Evolutionary conservation across 169 alveolate genomes (phyloP).

Genomic region (Eimeria maxima): DNA sequence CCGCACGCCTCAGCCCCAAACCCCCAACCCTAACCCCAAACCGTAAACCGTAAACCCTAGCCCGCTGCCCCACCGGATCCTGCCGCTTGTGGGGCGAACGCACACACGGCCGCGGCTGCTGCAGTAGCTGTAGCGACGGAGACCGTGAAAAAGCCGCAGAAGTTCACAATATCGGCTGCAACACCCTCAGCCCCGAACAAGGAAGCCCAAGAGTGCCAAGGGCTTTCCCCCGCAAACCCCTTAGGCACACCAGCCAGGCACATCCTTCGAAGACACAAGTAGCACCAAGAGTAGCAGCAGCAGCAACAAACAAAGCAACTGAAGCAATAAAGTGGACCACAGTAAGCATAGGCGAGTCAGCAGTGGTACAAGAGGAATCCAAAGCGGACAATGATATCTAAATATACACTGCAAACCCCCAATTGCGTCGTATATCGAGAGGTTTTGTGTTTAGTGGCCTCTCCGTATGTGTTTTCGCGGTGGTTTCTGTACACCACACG

Average conservation of each 20-base stretch:
- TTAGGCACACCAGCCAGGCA: slow-evolving; percentile 59
- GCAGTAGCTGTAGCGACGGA: slow-evolving; percentile 45
- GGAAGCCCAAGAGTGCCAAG: slow-evolving; percentile 17
- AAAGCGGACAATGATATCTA: no score
- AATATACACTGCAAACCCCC: no score
- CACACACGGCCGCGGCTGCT: slow-evolving; percentile 57
- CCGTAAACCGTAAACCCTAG: neutral
- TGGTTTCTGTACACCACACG: no score
- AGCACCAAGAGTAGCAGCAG: neutral
- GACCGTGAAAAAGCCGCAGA: neutral
- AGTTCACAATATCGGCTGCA: neutral
- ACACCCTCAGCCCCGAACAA: neutral
- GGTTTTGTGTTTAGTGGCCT: neutral
- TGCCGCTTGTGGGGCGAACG: slow-evolving; percentile 63
- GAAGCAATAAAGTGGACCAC: neutral
- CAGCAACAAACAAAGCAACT: neutral
- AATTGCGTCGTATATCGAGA: neutral
- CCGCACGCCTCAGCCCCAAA: neutral
- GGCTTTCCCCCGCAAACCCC: slow-evolving; percentile 55
- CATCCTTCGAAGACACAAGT: neutral
- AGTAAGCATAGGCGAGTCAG: neutral
- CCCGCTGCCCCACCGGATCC: slow-evolving; percentile 36
- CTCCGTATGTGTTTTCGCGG: neutral
- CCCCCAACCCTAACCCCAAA: neutral
- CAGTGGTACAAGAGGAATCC: neutral